Base-by-base conservation (phyloP, 306 rosid species). In the Dryas alaskensis region DNA sequence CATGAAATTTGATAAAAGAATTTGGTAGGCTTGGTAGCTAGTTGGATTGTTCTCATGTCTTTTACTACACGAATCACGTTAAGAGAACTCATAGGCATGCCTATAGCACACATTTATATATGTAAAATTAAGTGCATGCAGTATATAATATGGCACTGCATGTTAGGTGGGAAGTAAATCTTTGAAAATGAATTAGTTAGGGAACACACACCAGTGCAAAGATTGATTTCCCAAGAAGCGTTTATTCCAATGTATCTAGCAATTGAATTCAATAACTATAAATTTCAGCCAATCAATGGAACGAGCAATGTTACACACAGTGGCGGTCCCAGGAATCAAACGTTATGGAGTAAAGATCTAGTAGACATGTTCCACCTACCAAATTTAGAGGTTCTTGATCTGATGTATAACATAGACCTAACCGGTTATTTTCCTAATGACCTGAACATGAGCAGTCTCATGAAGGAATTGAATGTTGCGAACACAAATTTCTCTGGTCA, bases 31-130 rank as follows among this genome's bases (percentile, higher is more conserved):
- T 10, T 31, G 22, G 47, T 27, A 8, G 19, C 25, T 31, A 37
- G 12, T 60, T 31, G 61, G 62, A 64, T 69, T 77, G 55, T 71
- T 65, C 67, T 53, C 5, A 19, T 64, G 73, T 63, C 27, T 37
- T 54, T 64, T 71, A 27, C 4, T 57, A 63, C 46, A 31, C 13
- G 76, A 78, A 47, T 78, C 65, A 40, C 25, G 6, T 39, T 50
- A 4, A 45, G 14, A 58, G 2, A 3, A 40, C 2, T 14, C 8
- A 37, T 60, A 11, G 3, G 10, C 5, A 69, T 31, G 57, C 17
- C 22, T 22, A 8, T 45, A 44, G 8, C 13, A 2, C 37, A 10
- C 10, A n/a, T 49, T 14, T 46, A 27, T 4, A 10, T 22, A 57
- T 31, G 37, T 7, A 50, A 9, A 25, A 62, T 39, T 7, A 31